Evolutionary conservation across 495 filamentous ascomycete species (phyloP), one percentile per base, ranked within the genome.

Genomic region (Pyrenopolyporus hunteri): DNA sequence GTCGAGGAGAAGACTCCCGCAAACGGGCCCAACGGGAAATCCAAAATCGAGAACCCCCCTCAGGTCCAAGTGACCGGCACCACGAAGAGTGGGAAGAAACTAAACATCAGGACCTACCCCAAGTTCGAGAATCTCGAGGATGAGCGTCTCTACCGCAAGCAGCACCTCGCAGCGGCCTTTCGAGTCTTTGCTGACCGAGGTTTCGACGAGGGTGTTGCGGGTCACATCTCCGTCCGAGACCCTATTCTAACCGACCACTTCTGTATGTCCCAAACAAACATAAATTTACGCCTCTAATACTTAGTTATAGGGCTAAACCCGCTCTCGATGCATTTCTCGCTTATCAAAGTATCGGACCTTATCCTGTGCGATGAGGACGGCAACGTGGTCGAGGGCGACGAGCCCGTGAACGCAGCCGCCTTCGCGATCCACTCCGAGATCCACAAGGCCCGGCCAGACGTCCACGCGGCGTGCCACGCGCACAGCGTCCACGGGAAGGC

Each of bases 131-230:
- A 79, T 28, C 73, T 79, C 1, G 78, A 85, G 33, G 83, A 83
- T 32, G 81, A 89, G 68, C 80, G 88, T 14, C 67, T 85, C 55
- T 88, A 86, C 77, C 80, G 87, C 59, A 90, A 88, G 59, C 84
- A 89, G 66, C 85, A 87, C 50, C 83, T 90, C 69, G 87, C 87
- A 0, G 86, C 85, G 50, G 87, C 86, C n/a, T 91, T 87, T 64
- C 82, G 86, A 3, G 81, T 86, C 68, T 91, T 90, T 62, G 87
- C 85, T 10, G 85, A 85, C 57, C 74, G 83, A 26, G 87, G 87
- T 4, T 89, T 88, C 63, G 86, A 85, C 47, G 87, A 90, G 62
- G 88, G 88, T 3, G 81, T 89, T 37, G 86, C 86, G 8, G 84
- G 86, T 2, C 86, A 89, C 66, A 72, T 70, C 10, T 75, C 70